Evolutionary conservation across 139 green algal species (phyloP).

Genomic region (Asterochloris erici): DNA sequence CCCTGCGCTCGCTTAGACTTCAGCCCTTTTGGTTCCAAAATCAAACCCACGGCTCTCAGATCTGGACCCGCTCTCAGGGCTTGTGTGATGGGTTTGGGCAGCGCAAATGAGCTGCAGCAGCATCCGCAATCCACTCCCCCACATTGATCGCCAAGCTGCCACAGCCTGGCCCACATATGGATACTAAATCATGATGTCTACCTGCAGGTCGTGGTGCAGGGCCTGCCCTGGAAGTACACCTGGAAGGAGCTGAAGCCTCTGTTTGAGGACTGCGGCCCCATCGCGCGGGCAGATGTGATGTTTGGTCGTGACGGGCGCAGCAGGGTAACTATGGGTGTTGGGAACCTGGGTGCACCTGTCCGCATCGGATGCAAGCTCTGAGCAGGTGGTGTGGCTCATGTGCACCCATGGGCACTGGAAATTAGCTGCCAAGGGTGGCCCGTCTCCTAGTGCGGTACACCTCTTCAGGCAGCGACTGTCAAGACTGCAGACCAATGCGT

Average conservation of each 20-base stretch:
- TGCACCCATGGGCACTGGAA: background rate
- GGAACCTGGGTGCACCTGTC: background rate
- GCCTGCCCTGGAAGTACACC: conserved; percentile 86
- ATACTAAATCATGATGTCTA: conserved; percentile 1
- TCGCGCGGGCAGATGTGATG: conserved; percentile 74
- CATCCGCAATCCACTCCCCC: no score
- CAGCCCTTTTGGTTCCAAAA: no score
- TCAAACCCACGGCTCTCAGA: no score
- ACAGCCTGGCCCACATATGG: no score
- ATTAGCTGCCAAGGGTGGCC: no score
- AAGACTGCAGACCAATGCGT: no score
- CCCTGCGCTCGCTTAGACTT: no score
- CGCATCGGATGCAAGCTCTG: background rate
- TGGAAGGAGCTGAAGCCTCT: conserved; percentile 76
- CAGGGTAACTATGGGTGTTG: conserved; percentile 38
- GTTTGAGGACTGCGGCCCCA: conserved; percentile 61
- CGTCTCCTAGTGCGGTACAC: background rate
- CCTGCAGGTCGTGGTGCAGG: conserved; percentile 84
- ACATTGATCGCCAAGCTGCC: no score
- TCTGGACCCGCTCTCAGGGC: no score
- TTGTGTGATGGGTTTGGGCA: no score
- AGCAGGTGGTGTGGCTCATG: background rate
- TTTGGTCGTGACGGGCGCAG: conserved; percentile 73
- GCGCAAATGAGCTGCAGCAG: no score
- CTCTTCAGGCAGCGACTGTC: no score